Percentiles rank a stretch among this genome's conserved stretches.
Conservation (phyloP, 2,329 filamentous ascomycete genomes). For the Pseudocercospora eumusae region DNA sequence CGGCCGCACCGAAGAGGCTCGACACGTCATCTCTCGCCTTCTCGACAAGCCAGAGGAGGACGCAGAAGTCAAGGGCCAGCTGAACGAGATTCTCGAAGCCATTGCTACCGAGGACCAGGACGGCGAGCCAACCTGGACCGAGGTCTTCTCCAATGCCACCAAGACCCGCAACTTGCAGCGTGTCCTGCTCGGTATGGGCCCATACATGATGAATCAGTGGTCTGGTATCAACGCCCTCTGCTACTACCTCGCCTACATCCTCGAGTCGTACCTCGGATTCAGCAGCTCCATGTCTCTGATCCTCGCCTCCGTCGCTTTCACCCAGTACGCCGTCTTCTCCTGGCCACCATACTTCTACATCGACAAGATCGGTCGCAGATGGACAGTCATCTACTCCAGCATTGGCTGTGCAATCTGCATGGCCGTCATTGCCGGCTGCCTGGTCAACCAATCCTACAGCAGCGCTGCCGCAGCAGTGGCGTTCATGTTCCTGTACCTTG, state of each 20-base stretch:
- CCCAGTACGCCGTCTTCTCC: constrained; percentile 38
- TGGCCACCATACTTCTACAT: constrained; percentile 41
- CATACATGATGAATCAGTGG: constrained; percentile 41
- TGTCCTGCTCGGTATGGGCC: constrained; percentile 43
- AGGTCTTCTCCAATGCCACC: constrained; percentile 42
- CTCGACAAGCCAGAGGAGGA: constrained; percentile 38
- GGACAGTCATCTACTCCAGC: constrained; percentile 37
- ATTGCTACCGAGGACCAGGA: constrained; percentile 37
- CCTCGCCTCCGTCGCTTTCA: constrained; percentile 38
- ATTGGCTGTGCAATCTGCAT: constrained; percentile 41
- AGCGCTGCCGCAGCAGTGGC: constrained; percentile 40
- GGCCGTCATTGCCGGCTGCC: constrained; percentile 40
- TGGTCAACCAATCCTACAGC: constrained; percentile 32
- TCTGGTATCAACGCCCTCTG: constrained; percentile 32
- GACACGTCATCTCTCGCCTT: constrained; percentile 37
- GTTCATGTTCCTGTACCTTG: constrained; percentile 55
- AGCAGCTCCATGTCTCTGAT: constrained; percentile 35
- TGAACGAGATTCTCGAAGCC: constrained; percentile 41
- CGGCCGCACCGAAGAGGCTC: constrained; percentile 34
- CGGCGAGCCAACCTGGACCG: constrained; percentile 40
- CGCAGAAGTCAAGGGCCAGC: constrained; percentile 40
- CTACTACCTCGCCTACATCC: constrained; percentile 38
- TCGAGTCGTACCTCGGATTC: constrained; percentile 35
- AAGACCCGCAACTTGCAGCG: constrained; percentile 41
- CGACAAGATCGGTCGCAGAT: constrained; percentile 37